These are phyloP conservation scores for Dorcoceras hygrometricum DNA, from an alignment of 257 asterid genomes.

Conservation along the genomic window DNA sequence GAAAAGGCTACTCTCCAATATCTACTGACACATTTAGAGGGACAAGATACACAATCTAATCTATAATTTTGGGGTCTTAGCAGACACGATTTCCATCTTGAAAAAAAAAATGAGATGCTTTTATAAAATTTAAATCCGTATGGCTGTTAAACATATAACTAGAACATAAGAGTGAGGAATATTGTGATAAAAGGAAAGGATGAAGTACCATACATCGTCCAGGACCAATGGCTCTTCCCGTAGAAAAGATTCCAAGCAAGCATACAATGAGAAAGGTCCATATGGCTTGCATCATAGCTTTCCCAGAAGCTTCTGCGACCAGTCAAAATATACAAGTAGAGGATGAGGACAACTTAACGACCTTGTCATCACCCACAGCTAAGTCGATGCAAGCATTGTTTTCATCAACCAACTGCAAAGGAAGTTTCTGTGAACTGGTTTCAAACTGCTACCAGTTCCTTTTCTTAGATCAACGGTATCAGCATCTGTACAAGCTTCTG, in stretches of 20 bases:
- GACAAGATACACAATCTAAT: background rate
- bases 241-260: slow-evolving; percentile 96
- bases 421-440: slow-evolving; percentile 61
- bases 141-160: background rate
- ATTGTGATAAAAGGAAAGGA: slow-evolving; percentile 21
- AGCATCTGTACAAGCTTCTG: slow-evolving; percentile 38
- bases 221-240: slow-evolving; percentile 99
- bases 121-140: background rate
- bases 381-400: slow-evolving; percentile 91
- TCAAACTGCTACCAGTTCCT: slow-evolving; percentile 48
- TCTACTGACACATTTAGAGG: background rate
- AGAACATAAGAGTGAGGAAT: slow-evolving; percentile 14
- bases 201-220: slow-evolving; percentile 93
- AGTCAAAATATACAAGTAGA: slow-evolving; percentile 92
- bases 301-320: slow-evolving; percentile 94
- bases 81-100: background rate
- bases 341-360: slow-evolving; percentile 78
- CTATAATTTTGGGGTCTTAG: background rate
- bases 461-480: slow-evolving; percentile 36
- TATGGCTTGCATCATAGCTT: slow-evolving; percentile 73
- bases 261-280: slow-evolving; percentile 95
- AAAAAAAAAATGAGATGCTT: slow-evolving; percentile 2
- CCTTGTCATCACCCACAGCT: slow-evolving; percentile 83
- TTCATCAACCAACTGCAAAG: slow-evolving; percentile 92
- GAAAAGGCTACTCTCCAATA: background rate